A percentile compares a stretch with the other conserved stretches of the same genome.
Conservation (phyloP, 169 alveolate species). For the Cryptosporidium bovis region DNA sequence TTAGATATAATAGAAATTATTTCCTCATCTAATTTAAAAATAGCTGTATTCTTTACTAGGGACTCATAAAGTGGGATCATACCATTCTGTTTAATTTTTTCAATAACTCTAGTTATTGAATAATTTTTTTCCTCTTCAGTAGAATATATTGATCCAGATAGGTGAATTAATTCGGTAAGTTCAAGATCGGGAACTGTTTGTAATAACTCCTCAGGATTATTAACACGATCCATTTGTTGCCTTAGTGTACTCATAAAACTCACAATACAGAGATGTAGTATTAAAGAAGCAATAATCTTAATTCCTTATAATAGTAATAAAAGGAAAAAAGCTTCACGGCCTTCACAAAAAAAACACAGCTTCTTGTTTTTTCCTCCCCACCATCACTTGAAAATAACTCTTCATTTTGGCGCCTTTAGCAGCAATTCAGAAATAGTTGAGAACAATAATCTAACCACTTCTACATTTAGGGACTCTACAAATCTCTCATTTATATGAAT, state of each 20-base stretch:
- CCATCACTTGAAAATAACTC: too few relatives aligned
- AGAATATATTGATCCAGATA: conserved; percentile 24
- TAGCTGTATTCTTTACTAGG: conserved; percentile 1
- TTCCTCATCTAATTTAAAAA: not conserved
- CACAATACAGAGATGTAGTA: not conserved
- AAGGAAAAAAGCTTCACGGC: too few relatives aligned
- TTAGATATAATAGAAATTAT: not conserved
- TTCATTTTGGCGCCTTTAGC: too few relatives aligned
- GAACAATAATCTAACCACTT: too few relatives aligned
- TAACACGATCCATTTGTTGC: not conserved
- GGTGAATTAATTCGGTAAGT: conserved; percentile 6
- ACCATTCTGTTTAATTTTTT: not conserved
- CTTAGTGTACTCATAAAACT: not conserved
- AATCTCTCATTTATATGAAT: too few relatives aligned
- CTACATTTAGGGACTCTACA: too few relatives aligned
- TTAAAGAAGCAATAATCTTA: too few relatives aligned
- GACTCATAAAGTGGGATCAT: conserved; percentile 46
- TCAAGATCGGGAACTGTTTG: conserved; percentile 56
- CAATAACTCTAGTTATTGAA: not conserved
- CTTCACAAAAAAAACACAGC: too few relatives aligned
- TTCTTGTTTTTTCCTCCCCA: too few relatives aligned
- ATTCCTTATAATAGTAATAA: too few relatives aligned
- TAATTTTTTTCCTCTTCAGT: conserved; percentile 7
- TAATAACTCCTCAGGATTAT: conserved; percentile 35
- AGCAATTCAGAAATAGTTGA: too few relatives aligned